A percentile compares a stretch with the other conserved stretches of the same genome.
These are phyloP conservation scores for Calocybe gangraenosa DNA, from an alignment of 768 basidiomycete genomes.

Conservation along the genomic window DNA sequence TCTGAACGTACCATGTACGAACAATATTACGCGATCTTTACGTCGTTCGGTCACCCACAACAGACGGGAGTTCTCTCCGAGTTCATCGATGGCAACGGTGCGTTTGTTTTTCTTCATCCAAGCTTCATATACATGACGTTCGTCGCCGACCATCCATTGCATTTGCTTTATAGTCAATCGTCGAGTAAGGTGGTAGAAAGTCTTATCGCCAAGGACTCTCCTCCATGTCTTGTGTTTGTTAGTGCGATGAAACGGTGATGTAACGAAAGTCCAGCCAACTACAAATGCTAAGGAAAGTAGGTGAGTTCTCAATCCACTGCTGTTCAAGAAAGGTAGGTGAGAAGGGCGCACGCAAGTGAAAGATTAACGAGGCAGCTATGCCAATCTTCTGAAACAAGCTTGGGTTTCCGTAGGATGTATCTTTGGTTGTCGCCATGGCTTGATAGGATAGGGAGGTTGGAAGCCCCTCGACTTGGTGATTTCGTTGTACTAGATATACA, in stretches of 20 bases:
- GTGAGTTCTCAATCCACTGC: neutral
- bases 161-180: constrained; percentile 18
- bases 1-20: constrained; percentile 23
- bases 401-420: constrained; percentile 1
- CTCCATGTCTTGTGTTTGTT: constrained; percentile 16
- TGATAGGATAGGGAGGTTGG: no score
- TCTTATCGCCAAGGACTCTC: constrained; percentile 18
- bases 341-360: neutral
- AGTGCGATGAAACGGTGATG: neutral
- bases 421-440: neutral
- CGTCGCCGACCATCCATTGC: constrained; percentile 18
- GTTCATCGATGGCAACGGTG: constrained; percentile 21
- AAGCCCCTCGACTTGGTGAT: no score
- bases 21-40: constrained; percentile 26
- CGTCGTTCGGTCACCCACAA: constrained; percentile 30
- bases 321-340: neutral
- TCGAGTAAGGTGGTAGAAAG: constrained; percentile 7
- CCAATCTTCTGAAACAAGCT: neutral
- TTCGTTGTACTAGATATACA: no score
- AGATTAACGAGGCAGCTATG: neutral
- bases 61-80: constrained; percentile 23
- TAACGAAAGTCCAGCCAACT: neutral
- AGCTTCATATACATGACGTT: constrained; percentile 16
- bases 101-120: constrained; percentile 21
- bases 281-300: neutral